phyloP scores from a whole-genome alignment of 2,329 filamentous ascomycete species.

The Fusarium sp. region DNA sequence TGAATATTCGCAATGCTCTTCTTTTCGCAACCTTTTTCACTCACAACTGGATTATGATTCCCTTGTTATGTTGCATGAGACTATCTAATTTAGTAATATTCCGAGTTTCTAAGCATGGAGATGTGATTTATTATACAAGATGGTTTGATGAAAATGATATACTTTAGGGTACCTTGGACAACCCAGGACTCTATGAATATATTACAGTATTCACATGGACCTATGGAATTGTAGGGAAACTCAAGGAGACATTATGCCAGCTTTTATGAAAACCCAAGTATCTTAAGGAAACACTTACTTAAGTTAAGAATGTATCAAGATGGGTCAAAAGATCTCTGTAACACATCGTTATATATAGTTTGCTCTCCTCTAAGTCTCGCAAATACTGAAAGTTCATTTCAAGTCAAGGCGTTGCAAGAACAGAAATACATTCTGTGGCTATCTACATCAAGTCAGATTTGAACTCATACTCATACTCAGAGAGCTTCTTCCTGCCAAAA shows the following conservation, averaged over 20 bases:
- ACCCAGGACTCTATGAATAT: too few relatives aligned
- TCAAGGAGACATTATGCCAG: too few relatives aligned
- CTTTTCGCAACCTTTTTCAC: too few relatives aligned
- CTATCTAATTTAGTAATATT: background rate
- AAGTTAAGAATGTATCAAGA: background rate
- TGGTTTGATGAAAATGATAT: too few relatives aligned
- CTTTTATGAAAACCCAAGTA: background rate
- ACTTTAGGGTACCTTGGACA: too few relatives aligned
- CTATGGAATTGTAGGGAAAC: too few relatives aligned
- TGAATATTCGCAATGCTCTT: too few relatives aligned
- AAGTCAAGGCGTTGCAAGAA: fast-evolving
- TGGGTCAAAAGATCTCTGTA: fast-evolving
- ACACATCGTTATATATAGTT: fast-evolving
- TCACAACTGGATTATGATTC: too few relatives aligned
- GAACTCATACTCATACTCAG: fast-evolving
- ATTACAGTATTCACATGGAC: background rate
- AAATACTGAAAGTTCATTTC: fast-evolving
- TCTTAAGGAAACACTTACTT: fast-evolving
- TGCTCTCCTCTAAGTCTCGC: fast-evolving
- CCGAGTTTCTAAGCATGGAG: background rate
- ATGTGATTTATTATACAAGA: background rate
- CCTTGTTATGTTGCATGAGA: too few relatives aligned
- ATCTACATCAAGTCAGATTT: fast-evolving
- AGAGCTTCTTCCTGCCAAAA: background rate
- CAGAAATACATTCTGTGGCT: fast-evolving